Conservation (phyloP, 306 rosid species). For the Heteromeles arbutifolia region DNA sequence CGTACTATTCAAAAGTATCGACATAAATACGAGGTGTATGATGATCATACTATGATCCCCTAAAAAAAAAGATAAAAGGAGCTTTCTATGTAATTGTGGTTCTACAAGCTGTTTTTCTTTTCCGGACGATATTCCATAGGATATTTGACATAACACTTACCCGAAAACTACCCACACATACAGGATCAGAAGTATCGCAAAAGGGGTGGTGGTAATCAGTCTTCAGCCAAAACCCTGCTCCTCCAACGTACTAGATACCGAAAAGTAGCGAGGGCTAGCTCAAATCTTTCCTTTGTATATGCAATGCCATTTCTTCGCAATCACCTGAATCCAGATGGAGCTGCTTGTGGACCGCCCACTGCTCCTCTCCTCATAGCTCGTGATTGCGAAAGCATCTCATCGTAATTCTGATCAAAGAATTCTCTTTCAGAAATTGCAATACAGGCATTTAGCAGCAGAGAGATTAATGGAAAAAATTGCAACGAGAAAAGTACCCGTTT, state of each 20-base stretch:
- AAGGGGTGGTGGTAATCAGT: neutral
- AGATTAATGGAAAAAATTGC: neutral
- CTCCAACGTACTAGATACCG: conserved; percentile 12
- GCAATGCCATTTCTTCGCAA: neutral
- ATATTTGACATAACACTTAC: neutral
- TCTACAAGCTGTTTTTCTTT: neutral
- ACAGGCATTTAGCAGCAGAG: conserved; percentile 2
- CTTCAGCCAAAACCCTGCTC: neutral
- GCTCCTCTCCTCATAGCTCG: conserved; percentile 53
- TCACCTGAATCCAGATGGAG: conserved; percentile 77
- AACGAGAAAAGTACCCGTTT: conserved; percentile 47
- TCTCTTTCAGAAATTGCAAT: neutral
- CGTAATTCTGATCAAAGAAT: conserved; percentile 50
- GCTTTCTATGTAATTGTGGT: neutral
- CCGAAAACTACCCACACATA: conserved; percentile 3
- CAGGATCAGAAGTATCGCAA: neutral
- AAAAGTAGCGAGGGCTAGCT: conserved; percentile 11
- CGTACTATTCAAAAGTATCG: neutral
- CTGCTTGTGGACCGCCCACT: conserved; percentile 59
- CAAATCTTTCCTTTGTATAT: neutral
- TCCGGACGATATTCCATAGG: neutral
- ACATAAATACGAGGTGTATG: no score
- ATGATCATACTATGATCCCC: no score
- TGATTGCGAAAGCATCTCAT: conserved; percentile 69
- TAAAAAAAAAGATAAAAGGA: neutral